Conservation (phyloP, 129 eudicot genomes). For the Artemisia tridentata region DNA sequence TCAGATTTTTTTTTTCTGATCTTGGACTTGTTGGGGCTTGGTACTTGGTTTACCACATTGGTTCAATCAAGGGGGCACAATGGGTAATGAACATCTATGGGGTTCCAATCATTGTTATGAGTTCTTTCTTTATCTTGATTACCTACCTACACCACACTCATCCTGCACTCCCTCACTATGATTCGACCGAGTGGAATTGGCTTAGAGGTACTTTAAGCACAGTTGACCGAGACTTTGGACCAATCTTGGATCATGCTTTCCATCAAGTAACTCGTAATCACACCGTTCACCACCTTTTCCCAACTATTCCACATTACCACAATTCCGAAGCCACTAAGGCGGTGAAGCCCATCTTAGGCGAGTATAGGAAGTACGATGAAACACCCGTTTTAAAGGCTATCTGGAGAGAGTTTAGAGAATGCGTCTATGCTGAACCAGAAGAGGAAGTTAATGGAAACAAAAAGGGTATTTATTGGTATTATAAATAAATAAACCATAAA, state of each 20-base stretch:
- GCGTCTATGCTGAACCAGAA: slow-evolving; percentile 30
- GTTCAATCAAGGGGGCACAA: slow-evolving; percentile 2
- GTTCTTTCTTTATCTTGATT: slow-evolving; percentile 18
- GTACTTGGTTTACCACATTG: slow-evolving; percentile 20
- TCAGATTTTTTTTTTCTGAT: slow-evolving; percentile 21
- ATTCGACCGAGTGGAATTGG: slow-evolving; percentile 40
- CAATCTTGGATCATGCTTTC: slow-evolving; percentile 19
- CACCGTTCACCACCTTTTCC: slow-evolving; percentile 31
- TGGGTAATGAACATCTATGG: slow-evolving; percentile 35
- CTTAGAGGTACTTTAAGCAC: slow-evolving; percentile 37
- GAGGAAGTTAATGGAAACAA: not conserved
- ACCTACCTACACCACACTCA: slow-evolving; percentile 34
- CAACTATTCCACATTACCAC: slow-evolving; percentile 44
- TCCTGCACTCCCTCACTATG: slow-evolving; percentile 33
- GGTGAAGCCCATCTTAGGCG: slow-evolving; percentile 33
- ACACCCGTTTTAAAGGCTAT: slow-evolving; percentile 38
- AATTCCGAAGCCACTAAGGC: slow-evolving; percentile 38
- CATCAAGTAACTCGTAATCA: slow-evolving; percentile 27
- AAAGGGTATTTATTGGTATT: slow-evolving; percentile 39
- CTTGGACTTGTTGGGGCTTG: slow-evolving; percentile 19
- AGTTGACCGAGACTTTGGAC: slow-evolving; percentile 32
- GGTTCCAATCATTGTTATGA: slow-evolving; percentile 27
- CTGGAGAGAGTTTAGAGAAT: slow-evolving; percentile 40
- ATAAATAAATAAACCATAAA: too few species aligned
- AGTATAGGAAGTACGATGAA: slow-evolving; percentile 31